Evolutionary conservation across 139 green algal genomes (phyloP), one percentile per base, ranked within the genome.

Genomic region (Pleodorina starrii): DNA sequence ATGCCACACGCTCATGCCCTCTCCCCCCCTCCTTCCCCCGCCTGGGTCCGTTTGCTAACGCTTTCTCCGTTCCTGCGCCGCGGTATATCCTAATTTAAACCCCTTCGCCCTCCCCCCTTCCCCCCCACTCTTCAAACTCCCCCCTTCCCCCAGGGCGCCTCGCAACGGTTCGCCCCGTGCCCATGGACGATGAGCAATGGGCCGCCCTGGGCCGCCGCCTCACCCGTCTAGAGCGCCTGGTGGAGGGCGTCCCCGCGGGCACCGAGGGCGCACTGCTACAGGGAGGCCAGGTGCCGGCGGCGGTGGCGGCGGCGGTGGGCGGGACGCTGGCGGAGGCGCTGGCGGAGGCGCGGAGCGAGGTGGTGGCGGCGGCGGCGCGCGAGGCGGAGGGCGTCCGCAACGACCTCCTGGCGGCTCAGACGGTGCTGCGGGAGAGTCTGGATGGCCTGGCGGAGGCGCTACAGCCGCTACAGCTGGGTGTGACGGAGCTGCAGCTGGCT

Each of bases 101-200:
- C n/a, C n/a, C n/a, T n/a, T n/a, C n/a, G n/a, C n/a, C n/a, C n/a
- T n/a, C n/a, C n/a, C n/a, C n/a, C n/a, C n/a, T n/a, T n/a, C n/a
- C n/a, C n/a, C n/a, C n/a, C n/a, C n/a, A n/a, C n/a, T n/a, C n/a
- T n/a, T n/a, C n/a, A n/a, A n/a, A n/a, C n/a, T n/a, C n/a, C n/a
- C n/a, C n/a, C n/a, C n/a, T n/a, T n/a, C n/a, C 21, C 63, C 0
- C 76, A 80, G 79, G 43, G n/a, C 74, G 75, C 14, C 86, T 86
- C 21, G 36, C 7, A 5, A n/a, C 57, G 10, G 79, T 86, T 11
- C 79, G 79, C 5, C 79, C 79, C 57, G 66, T 63, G 0, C 79
- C 79, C 38, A 86, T 95, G 38, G 89, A 91, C 14, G 90, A 92
- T 1, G 93, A 92, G 59, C 93, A 95, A 74, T 95, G 93, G 93